Conservation (phyloP, 208 protist species). For the Leptomonas pyrrhocoris region DNA sequence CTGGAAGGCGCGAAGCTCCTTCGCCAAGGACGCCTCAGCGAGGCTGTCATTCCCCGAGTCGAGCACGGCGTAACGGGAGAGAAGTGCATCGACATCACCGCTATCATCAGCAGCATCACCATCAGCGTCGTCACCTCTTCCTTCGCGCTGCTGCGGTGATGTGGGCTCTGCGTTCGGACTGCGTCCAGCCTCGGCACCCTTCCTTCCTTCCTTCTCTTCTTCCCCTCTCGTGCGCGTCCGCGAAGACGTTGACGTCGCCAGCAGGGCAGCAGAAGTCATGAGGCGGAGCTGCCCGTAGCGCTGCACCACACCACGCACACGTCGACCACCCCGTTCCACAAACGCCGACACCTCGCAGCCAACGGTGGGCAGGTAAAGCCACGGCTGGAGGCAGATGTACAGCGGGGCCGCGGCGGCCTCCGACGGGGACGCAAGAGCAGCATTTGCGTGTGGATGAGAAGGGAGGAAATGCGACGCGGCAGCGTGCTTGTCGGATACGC, state of each 20-base stretch:
- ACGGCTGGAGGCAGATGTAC: constrained; percentile 64
- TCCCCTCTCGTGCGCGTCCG: neutral
- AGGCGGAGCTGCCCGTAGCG: constrained; percentile 69
- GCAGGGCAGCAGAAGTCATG: constrained; percentile 72
- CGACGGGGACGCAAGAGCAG: neutral
- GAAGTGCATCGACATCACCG: constrained; percentile 20
- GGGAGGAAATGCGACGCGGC: neutral
- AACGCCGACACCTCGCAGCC: constrained; percentile 69
- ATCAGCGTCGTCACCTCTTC: neutral
- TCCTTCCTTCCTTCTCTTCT: neutral
- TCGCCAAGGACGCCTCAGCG: constrained; percentile 51
- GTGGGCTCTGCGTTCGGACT: neutral
- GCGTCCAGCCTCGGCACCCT: neutral
- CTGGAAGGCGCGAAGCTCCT: constrained; percentile 49
- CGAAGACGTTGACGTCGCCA: constrained; percentile 21
- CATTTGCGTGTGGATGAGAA: constrained; percentile 9
- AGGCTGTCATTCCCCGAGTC: constrained; percentile 45
- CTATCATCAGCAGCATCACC: too few relatives aligned
- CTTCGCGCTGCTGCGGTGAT: neutral
- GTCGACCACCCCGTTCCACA: constrained; percentile 57
- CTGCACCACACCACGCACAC: constrained; percentile 68
- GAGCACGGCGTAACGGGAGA: constrained; percentile 42
- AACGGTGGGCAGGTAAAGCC: constrained; percentile 80
- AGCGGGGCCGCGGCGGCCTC: constrained; percentile 12
- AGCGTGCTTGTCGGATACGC: neutral